These are phyloP conservation scores for Boletus vinaceobasis DNA, from an alignment of 768 basidiomycete species.

Conservation along the genomic window DNA sequence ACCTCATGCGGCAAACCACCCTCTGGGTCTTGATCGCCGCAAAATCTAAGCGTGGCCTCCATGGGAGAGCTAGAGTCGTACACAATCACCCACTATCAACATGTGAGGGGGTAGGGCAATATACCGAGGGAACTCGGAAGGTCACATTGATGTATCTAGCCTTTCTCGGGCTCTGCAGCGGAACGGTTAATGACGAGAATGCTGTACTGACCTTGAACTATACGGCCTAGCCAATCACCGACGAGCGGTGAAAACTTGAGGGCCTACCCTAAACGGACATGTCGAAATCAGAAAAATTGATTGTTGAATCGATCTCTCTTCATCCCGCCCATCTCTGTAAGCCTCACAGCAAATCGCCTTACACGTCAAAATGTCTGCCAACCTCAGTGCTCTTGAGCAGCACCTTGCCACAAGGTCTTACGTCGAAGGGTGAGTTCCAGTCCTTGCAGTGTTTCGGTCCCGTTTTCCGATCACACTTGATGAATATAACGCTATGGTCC, in stretches of 20 bases:
- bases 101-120: background rate
- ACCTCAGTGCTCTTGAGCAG: slow-evolving; percentile 73
- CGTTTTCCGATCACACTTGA: slow-evolving; percentile 38
- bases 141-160: background rate
- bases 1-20: background rate
- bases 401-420: slow-evolving; percentile 88
- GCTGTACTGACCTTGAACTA: background rate
- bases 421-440: slow-evolving; percentile 76
- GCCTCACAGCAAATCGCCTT: slow-evolving; percentile 5
- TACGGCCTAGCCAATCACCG: no score
- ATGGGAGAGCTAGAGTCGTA: background rate
- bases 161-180: background rate
- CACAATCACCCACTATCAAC: background rate
- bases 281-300: slow-evolving; percentile 17
- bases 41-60: background rate
- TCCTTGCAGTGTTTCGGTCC: slow-evolving; percentile 2
- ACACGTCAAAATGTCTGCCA: slow-evolving; percentile 53
- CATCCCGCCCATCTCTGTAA: slow-evolving; percentile 24
- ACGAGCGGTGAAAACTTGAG: background rate
- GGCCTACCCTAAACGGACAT: slow-evolving; percentile 33
- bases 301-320: slow-evolving; percentile 27
- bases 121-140: background rate
- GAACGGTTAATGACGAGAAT: background rate
- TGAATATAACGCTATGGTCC: slow-evolving; percentile 86
- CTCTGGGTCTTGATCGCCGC: background rate